phyloP scores from a whole-genome alignment of 2,329 filamentous ascomycete species.

The Cordyceps pruinosa region DNA sequence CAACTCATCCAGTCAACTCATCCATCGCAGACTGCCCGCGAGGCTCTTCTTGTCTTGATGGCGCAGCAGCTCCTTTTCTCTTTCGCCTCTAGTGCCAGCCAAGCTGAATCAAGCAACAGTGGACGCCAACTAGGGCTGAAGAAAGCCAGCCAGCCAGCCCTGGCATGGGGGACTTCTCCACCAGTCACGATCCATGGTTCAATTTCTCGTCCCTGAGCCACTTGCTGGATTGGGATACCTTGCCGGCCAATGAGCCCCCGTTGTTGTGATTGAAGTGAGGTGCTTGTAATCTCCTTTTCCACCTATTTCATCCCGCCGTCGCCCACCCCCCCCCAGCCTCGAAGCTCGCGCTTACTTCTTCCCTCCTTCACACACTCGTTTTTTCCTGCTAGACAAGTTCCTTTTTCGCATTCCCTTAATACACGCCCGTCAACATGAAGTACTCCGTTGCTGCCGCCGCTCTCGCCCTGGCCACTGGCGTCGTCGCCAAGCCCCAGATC shows the following conservation, averaged over 20 bases:
- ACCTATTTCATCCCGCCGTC: background rate
- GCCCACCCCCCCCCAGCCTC: background rate
- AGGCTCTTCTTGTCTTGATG: too few relatives aligned
- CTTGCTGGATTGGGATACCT: background rate
- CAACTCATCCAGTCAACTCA: too few relatives aligned
- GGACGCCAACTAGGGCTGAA: background rate
- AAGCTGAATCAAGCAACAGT: background rate
- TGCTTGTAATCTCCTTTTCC: background rate
- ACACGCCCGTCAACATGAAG: slow-evolving; percentile 1
- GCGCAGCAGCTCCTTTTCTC: too few relatives aligned
- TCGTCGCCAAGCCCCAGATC: slow-evolving; percentile 9
- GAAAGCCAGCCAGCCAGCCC: too few relatives aligned
- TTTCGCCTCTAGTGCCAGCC: background rate
- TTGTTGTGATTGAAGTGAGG: background rate
- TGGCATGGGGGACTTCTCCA: too few relatives aligned
- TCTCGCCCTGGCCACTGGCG: slow-evolving; percentile 1
- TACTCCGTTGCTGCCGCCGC: slow-evolving; percentile 5
- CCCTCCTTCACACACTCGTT: background rate
- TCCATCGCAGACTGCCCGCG: too few relatives aligned
- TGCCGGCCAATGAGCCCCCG: background rate
- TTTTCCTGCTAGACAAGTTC: background rate
- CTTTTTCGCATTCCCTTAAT: background rate
- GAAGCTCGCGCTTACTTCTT: background rate
- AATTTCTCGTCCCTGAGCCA: background rate
- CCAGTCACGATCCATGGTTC: background rate